Evolutionary conservation across 768 basidiomycete species (phyloP).

Genomic region (Xerocomus potaroensis): DNA sequence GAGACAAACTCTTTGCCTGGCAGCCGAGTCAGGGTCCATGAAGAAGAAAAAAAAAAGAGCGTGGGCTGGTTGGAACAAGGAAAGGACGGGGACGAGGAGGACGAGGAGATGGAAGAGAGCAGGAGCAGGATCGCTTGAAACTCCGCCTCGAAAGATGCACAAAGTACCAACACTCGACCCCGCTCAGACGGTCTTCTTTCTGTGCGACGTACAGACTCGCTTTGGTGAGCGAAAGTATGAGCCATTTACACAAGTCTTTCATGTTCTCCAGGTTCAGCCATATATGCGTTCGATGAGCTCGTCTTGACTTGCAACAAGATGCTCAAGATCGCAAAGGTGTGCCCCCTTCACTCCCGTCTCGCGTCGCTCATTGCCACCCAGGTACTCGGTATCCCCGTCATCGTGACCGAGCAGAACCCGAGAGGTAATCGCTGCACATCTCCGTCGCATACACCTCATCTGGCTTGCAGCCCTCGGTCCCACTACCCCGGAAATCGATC

Average conservation of each 20-base stretch:
- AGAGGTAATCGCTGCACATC: slow-evolving; percentile 44
- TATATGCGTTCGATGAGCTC: slow-evolving; percentile 70
- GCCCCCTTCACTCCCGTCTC: neutral
- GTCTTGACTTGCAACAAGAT: slow-evolving; percentile 70
- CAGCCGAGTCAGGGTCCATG: slow-evolving; percentile 41
- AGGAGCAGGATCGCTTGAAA: slow-evolving; percentile 11
- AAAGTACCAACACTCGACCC: slow-evolving; percentile 36
- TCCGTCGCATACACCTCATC: slow-evolving; percentile 4
- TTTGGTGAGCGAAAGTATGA: slow-evolving; percentile 52
- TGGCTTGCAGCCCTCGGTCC: slow-evolving; percentile 55
- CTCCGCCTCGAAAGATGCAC: slow-evolving; percentile 28
- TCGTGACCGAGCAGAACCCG: slow-evolving; percentile 84
- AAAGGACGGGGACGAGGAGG: slow-evolving; percentile 26
- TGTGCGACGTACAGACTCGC: slow-evolving; percentile 80
- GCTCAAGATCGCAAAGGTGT: slow-evolving; percentile 68
- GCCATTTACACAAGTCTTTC: neutral
- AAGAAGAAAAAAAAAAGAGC: slow-evolving; percentile 22
- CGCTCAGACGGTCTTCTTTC: slow-evolving; percentile 53
- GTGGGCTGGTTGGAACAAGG: slow-evolving; percentile 27
- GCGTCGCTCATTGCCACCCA: slow-evolving; percentile 20
- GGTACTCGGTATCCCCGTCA: slow-evolving; percentile 63
- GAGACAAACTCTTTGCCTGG: slow-evolving; percentile 36
- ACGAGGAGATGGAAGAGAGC: slow-evolving; percentile 19
- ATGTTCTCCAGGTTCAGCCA: slow-evolving; percentile 39
- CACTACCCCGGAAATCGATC: slow-evolving; percentile 59